These are phyloP conservation scores for Gomphus sp. DNA, from an alignment of 1,284 basidiomycete species.

Conservation along the genomic window DNA sequence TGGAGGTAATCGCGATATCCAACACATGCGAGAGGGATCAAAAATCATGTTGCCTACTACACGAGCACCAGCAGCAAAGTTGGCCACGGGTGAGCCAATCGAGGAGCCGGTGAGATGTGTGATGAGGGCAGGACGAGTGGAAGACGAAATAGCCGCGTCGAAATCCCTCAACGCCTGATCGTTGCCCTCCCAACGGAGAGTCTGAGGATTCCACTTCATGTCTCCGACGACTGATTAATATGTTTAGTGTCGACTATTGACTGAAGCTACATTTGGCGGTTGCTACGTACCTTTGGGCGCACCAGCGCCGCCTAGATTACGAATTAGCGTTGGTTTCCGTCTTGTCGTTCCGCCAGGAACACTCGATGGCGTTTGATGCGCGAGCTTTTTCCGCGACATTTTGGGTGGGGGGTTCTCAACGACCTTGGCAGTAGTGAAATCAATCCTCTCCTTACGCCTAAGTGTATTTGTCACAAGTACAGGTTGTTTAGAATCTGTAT, in stretches of 20 bases:
- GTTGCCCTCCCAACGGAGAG: slow-evolving; percentile 93
- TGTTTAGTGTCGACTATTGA: slow-evolving; percentile 2
- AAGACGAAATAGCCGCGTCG: slow-evolving; percentile 72
- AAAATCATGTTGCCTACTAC: slow-evolving; percentile 98
- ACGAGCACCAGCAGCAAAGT: slow-evolving; percentile 59
- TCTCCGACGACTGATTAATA: slow-evolving; percentile 68
- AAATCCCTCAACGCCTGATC: slow-evolving; percentile 86
- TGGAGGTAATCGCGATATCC: slow-evolving; percentile 76
- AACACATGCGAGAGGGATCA: slow-evolving; percentile 89
- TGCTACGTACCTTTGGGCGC: slow-evolving; percentile 64
- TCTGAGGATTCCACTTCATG: slow-evolving; percentile 93
- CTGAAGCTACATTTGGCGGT: slow-evolving; percentile 1
- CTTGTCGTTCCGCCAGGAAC: slow-evolving; percentile 33
- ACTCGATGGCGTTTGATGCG: slow-evolving; percentile 23
- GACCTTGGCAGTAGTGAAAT: slow-evolving; percentile 22
- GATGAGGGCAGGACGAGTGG: slow-evolving; percentile 90
- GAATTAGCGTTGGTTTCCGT: slow-evolving; percentile 78
- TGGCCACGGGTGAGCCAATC: slow-evolving; percentile 68
- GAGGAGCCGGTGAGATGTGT: slow-evolving; percentile 80
- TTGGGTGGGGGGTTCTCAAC: slow-evolving; percentile 31
- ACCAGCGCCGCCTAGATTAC: slow-evolving; percentile 65
- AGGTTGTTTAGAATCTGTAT: slow-evolving; percentile 3
- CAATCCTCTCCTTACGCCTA: slow-evolving; percentile 29
- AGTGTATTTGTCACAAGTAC: slow-evolving; percentile 17
- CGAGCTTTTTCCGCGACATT: slow-evolving; percentile 40